phyloP scores from a whole-genome alignment of 78 protist genomes.

The Guillardia theta region DNA sequence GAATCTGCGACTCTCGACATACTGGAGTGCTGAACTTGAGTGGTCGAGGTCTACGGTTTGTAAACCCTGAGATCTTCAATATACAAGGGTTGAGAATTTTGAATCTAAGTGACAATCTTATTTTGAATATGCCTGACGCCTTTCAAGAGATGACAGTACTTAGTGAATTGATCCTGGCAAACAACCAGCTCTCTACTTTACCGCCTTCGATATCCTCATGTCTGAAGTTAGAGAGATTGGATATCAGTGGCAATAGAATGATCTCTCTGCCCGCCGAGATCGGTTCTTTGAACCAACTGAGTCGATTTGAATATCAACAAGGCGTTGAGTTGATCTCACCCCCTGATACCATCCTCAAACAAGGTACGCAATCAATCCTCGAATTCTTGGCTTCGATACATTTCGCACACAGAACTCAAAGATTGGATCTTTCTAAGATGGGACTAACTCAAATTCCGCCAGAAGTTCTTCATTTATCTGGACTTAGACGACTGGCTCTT shows the following conservation, averaged over 20 bases:
- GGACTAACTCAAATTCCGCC: background rate
- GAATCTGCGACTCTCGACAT: background rate
- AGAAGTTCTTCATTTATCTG: background rate
- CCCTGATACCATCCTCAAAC: background rate
- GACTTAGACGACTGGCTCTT: background rate
- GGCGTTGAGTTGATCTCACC: background rate
- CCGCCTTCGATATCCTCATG: background rate
- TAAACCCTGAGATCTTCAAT: background rate
- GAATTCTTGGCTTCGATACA: background rate
- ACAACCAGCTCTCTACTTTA: slow-evolving; percentile 27
- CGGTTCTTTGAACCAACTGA: background rate
- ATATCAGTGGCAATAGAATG: background rate
- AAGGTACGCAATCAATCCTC: background rate
- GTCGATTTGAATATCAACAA: background rate
- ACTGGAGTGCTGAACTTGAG: slow-evolving; percentile 8
- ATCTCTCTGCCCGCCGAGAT: background rate
- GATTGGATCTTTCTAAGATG: background rate
- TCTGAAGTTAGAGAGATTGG: background rate
- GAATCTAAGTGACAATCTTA: background rate
- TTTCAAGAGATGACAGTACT: background rate
- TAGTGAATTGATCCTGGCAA: background rate
- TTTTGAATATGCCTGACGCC: background rate
- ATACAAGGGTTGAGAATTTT: background rate
- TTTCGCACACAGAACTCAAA: background rate
- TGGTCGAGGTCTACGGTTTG: background rate